Evolutionary conservation across 2,329 filamentous ascomycete species (phyloP), one percentile per base, ranked within the genome.

Genomic region (Botryotinia calthae): DNA sequence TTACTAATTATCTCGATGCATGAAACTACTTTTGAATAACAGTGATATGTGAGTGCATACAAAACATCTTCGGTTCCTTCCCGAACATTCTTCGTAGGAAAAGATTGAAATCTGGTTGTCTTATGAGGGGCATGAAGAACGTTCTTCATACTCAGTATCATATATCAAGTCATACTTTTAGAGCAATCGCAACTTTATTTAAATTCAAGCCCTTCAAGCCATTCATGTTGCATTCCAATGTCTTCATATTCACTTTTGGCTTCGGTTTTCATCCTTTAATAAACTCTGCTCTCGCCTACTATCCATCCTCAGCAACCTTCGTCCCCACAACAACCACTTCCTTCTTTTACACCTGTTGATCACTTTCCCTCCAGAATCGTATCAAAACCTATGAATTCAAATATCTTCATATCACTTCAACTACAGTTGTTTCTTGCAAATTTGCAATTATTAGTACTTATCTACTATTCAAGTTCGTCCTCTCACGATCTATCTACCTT

Each of bases 221-320:
- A n/a, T n/a, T 54, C 5, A 5, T 7, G 5, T n/a, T 54, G 48
- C 48, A 54, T 54, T 54, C 12, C 12, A 6, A 28, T 16, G 14
- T 40, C 18, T 66, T 9, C 37, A 40, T 20, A 68, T 68, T 68
- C 65, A 68, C 65, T 56, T 56, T 28, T 56, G 14, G 14, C 51
- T 56, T 28, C 51, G 18, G 1, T 28, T 56, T 28, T 56, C 48
- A 54, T n/a, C 25, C 25, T n/a, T 51, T 14, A n/a, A 51, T n/a
- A 51, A 18, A 54, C 14, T 54, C 12, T 16, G 48, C 25, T n/a
- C 22, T 64, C 62, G 42, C 28, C 28, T 65, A 22, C 28, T 48
- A n/a, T 34, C 28, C 28, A 56, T 31, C n/a, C 14, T 22, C 28
- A 65, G 22, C 20, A n/a, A 48, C 44, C n/a, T 65, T 37, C 44